phyloP scores from a whole-genome alignment of 306 rosid genomes.

The Ammopiptanthus mongolicus region DNA sequence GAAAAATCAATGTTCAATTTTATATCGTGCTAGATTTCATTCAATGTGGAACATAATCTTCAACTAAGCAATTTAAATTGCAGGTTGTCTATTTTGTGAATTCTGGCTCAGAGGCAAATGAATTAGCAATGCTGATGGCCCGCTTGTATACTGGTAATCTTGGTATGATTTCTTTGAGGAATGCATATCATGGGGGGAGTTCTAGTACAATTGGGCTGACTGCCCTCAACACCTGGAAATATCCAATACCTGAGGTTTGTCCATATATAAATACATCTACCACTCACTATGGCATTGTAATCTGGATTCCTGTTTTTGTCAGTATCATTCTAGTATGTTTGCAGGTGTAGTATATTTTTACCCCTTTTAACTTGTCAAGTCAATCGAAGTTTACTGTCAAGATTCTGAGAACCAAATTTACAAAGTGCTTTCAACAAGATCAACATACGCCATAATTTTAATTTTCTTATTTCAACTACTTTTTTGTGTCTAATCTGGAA shows the following conservation, averaged over 20 bases:
- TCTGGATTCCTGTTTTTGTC: not conserved
- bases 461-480: not conserved
- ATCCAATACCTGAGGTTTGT: slow-evolving; percentile 77
- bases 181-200: slow-evolving; percentile 80
- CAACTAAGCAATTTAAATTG: not conserved
- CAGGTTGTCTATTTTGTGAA: slow-evolving; percentile 69
- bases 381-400: not conserved
- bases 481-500: not conserved
- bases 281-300: not conserved
- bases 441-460: not conserved
- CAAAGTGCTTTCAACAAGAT: not conserved
- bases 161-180: slow-evolving; percentile 66
- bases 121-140: slow-evolving; percentile 70
- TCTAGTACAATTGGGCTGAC: slow-evolving; percentile 60
- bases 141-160: slow-evolving; percentile 54
- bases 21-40: not conserved
- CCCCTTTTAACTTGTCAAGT: not conserved
- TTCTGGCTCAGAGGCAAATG: slow-evolving; percentile 75
- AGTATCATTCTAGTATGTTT: not conserved
- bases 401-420: not conserved
- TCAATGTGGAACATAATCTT: not conserved
- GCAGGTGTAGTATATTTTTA: slow-evolving; percentile 29
- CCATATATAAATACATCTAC: not conserved
- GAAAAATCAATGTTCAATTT: not conserved
- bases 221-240: slow-evolving; percentile 71